A percentile compares a stretch with the other conserved stretches of the same genome.
Evolutionary conservation across 306 rosid genomes (phyloP).

Genomic region (Sechiopsis laciniata): DNA sequence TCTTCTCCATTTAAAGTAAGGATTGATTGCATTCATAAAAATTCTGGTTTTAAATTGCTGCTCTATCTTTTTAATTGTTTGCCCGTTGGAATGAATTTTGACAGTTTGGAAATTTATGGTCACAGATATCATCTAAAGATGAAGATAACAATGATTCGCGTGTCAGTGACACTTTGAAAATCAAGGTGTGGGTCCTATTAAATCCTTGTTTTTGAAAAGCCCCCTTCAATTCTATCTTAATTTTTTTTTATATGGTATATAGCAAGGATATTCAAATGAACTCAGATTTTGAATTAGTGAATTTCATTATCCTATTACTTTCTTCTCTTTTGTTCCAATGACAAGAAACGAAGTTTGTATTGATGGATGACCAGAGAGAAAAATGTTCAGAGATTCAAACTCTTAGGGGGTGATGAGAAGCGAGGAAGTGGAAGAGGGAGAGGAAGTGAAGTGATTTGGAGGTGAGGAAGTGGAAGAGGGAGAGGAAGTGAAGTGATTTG

Average conservation of each 20-base stretch:
- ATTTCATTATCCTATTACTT: neutral
- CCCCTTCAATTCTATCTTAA: neutral
- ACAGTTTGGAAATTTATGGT: constrained; percentile 30
- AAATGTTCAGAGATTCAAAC: neutral
- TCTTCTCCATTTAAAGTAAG: constrained; percentile 45
- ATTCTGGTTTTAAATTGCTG: neutral
- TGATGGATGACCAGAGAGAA: neutral
- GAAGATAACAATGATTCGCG: constrained; percentile 44
- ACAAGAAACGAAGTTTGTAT: neutral
- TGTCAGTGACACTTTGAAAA: constrained; percentile 40
- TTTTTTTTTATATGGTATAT: neutral
- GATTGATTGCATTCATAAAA: constrained; percentile 13
- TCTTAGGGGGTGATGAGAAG: neutral
- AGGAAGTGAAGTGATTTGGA: no score
- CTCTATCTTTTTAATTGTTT: constrained; percentile 4
- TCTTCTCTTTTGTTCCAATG: neutral
- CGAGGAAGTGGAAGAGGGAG: no score
- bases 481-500: no score
- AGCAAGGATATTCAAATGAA: neutral
- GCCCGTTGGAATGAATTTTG: constrained; percentile 27
- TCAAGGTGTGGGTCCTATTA: constrained; percentile 40
- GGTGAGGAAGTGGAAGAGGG: no score
- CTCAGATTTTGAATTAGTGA: constrained; percentile 9
- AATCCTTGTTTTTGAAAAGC: constrained; percentile 6
- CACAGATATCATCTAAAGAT: constrained; percentile 42